These are phyloP conservation scores for Rubroshorea leprosula DNA, from an alignment of 345 rosid species.

Conservation along the genomic window DNA sequence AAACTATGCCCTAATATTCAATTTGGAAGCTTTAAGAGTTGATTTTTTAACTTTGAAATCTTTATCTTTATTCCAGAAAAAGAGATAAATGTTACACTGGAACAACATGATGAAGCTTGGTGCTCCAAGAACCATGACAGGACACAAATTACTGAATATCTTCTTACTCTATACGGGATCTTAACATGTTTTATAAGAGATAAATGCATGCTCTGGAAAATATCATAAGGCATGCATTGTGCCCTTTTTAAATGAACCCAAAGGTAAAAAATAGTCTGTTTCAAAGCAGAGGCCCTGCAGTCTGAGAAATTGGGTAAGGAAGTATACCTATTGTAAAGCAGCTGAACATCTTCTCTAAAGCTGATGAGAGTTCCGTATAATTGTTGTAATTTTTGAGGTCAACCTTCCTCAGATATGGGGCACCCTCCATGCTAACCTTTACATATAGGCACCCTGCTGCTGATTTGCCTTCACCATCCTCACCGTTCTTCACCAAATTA, in stretches of 20 bases:
- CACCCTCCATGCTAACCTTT: constrained; percentile 84
- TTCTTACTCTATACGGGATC: background rate
- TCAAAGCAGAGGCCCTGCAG: constrained; percentile 29
- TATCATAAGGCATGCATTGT: background rate
- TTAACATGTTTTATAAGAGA: background rate
- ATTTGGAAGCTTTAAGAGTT: background rate
- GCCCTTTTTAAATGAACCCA: background rate
- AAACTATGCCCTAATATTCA: background rate
- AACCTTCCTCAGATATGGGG: constrained; percentile 72
- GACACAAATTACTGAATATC: background rate
- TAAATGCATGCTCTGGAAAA: background rate
- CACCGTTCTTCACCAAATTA: constrained; percentile 31
- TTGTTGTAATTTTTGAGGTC: constrained; percentile 52
- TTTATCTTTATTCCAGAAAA: background rate
- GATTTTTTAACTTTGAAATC: background rate
- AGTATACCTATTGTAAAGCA: constrained; percentile 29
- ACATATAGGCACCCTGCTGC: constrained; percentile 37
- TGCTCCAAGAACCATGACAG: background rate
- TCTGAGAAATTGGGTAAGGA: constrained; percentile 26
- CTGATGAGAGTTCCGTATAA: constrained; percentile 49
- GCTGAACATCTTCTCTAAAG: constrained; percentile 60
- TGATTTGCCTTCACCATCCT: constrained; percentile 20
- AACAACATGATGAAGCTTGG: background rate
- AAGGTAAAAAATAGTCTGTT: background rate
- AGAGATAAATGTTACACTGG: too few species aligned